Evolutionary conservation across 176 grass and related monocot genomes (phyloP).

Genomic region (Lolium rigidum): DNA sequence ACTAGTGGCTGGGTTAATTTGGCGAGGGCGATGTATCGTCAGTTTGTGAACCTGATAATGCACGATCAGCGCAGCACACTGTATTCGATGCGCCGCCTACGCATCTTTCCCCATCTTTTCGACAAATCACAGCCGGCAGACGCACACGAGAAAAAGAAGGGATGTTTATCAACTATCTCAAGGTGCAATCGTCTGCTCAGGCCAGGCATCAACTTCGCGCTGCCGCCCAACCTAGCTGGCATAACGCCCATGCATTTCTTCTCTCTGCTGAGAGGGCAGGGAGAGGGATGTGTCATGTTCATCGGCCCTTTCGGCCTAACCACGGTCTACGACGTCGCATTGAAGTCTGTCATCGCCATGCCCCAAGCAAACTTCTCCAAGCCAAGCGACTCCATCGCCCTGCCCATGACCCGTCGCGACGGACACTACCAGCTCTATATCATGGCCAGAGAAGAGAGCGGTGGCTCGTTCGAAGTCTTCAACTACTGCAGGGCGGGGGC

Average conservation of each 20-base stretch:
- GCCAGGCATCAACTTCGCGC: not conserved
- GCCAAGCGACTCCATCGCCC: not conserved
- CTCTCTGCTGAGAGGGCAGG: not conserved
- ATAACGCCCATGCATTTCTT: not conserved
- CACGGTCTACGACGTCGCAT: not conserved
- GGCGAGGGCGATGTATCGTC: not conserved
- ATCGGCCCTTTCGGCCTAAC: not conserved
- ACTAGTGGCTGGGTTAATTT: not conserved
- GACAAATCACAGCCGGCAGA: not conserved
- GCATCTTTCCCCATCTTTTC: not conserved
- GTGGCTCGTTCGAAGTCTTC: not conserved
- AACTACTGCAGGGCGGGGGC: not conserved
- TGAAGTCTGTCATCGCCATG: not conserved
- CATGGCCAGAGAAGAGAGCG: not conserved
- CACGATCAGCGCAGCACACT: not conserved
- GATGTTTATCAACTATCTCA: not conserved
- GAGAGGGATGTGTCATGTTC: not conserved
- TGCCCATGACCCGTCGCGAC: not conserved
- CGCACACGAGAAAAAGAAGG: not conserved
- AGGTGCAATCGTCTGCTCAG: not conserved
- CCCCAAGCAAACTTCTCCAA: not conserved
- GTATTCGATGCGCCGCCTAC: not conserved
- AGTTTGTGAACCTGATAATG: not conserved
- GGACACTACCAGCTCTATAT: not conserved
- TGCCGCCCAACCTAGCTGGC: not conserved